These are phyloP conservation scores for Stromatinia cepivora DNA, from an alignment of 2,329 filamentous ascomycete species.

Conservation along the genomic window DNA sequence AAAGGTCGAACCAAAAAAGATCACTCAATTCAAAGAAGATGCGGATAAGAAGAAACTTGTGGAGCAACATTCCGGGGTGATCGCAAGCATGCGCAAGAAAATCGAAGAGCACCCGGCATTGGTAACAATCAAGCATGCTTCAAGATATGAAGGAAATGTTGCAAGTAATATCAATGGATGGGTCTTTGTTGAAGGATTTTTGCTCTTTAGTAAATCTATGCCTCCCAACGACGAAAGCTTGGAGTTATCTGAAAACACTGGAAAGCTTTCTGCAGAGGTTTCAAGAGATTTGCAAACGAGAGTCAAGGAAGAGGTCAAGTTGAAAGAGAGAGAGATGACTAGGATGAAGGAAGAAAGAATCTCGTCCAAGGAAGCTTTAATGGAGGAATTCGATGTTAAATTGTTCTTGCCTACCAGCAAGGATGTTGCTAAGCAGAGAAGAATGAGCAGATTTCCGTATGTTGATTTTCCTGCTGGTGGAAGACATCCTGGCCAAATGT, in stretches of 20 bases:
- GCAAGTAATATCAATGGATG: not conserved
- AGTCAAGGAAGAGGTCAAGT: not conserved
- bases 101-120: not conserved
- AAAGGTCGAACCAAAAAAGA: not conserved
- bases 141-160: no score
- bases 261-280: not conserved
- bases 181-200: slow-evolving; percentile 18
- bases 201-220: slow-evolving; percentile 6
- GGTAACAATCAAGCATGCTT: no score
- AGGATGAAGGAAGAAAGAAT: not conserved
- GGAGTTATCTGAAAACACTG: not conserved
- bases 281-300: not conserved
- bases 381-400: slow-evolving; percentile 29
- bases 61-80: slow-evolving; percentile 8
- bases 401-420: slow-evolving; percentile 31
- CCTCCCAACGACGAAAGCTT: not conserved
- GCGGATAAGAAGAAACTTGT: not conserved
- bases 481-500: slow-evolving; percentile 34
- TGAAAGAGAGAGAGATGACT: not conserved
- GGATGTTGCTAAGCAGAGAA: slow-evolving; percentile 23
- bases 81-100: slow-evolving; percentile 15
- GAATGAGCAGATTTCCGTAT: slow-evolving; percentile 28
- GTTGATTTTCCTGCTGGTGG: slow-evolving; percentile 26
- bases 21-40: slow-evolving; percentile 10
- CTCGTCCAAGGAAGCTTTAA: slow-evolving; percentile 10